Conservation (phyloP, 768 basidiomycete genomes). For the Lentinula edodes region DNA sequence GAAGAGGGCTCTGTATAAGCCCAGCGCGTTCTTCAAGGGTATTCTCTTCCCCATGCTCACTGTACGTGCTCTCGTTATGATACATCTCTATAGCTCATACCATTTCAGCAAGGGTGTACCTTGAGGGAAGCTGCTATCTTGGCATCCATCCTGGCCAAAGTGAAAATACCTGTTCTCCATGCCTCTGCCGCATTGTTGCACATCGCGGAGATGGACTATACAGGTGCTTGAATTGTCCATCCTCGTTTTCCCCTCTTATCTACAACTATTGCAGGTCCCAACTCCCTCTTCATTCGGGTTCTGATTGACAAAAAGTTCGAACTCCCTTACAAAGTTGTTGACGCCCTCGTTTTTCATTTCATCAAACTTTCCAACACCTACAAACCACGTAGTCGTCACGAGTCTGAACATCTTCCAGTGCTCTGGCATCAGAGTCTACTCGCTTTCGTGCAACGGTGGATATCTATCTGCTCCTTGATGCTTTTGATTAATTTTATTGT, state of each 20-base stretch:
- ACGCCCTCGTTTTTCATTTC: conserved; percentile 97
- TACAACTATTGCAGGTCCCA: conserved; percentile 54
- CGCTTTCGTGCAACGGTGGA: conserved; percentile 86
- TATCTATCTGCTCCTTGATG: background rate
- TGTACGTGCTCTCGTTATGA: conserved; percentile 36
- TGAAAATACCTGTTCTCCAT: conserved; percentile 91
- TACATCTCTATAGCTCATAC: background rate
- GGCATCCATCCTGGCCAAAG: conserved; percentile 84
- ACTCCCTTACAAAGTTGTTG: conserved; percentile 95
- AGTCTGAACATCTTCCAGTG: conserved; percentile 81
- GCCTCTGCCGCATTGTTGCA: conserved; percentile 92
- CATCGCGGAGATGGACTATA: conserved; percentile 94
- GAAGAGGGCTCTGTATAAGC: conserved; percentile 91
- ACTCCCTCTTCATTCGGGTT: conserved; percentile 94
- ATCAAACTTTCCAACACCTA: conserved; percentile 92
- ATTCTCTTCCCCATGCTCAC: conserved; percentile 94
- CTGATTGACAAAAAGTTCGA: conserved; percentile 97
- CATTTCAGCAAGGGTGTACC: conserved; percentile 61
- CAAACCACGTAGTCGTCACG: conserved; percentile 64
- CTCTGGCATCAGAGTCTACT: conserved; percentile 97
- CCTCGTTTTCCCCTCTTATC: background rate
- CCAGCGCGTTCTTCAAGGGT: conserved; percentile 97
- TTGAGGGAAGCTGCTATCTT: conserved; percentile 93
- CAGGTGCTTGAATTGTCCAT: conserved; percentile 43
- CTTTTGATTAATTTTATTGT: background rate